Conservation (phyloP, 225 moss, liverwort and hornwort genomes). For the Polytrichum formosum region DNA sequence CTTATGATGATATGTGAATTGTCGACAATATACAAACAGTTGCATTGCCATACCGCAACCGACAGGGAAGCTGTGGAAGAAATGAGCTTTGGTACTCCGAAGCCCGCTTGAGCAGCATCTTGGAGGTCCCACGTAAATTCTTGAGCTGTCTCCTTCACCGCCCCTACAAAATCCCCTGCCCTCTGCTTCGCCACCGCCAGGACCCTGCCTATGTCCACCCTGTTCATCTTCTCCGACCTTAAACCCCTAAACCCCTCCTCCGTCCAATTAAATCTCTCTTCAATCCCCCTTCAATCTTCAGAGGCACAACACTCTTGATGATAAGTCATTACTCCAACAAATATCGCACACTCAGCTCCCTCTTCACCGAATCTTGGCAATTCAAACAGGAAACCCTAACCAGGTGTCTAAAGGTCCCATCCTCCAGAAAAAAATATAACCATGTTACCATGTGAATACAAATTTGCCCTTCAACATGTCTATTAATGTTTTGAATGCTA, state of each 20-base stretch:
- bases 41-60: slow-evolving; percentile 61
- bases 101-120: slow-evolving; percentile 84
- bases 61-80: slow-evolving; percentile 78
- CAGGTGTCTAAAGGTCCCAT: no score
- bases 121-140: slow-evolving; percentile 83
- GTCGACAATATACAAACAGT: no score
- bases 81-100: slow-evolving; percentile 76
- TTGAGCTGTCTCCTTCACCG: slow-evolving; percentile 68
- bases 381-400: no score
- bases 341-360: no score
- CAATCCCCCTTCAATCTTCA: not conserved
- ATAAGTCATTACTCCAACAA: no score
- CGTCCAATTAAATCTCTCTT: not conserved
- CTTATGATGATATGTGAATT: no score
- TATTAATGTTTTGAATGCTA: no score
- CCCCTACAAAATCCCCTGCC: slow-evolving; percentile 56
- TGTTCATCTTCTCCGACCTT: slow-evolving; percentile 30
- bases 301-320: no score
- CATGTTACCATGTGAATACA: no score
- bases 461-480: no score
- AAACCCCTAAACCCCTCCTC: slow-evolving; percentile 35
- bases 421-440: no score
- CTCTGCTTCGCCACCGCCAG: slow-evolving; percentile 62
- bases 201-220: slow-evolving; percentile 33
- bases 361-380: no score